Evolutionary conservation across 805 yeast species (phyloP).

Genomic region (Sugiyamaella qingdaonensis): DNA sequence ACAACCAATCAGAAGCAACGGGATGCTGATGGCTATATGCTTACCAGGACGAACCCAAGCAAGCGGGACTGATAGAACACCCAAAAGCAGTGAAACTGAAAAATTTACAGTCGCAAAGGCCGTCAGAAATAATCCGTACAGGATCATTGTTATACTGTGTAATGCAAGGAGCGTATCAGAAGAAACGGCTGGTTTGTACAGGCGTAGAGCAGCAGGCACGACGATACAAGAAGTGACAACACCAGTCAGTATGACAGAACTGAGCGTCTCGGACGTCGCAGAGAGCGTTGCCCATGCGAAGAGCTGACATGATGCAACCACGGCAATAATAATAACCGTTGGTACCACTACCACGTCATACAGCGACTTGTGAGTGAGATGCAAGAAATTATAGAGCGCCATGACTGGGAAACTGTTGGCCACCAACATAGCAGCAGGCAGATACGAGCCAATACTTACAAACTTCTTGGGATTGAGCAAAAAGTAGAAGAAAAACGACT

Average conservation of each 20-base stretch:
- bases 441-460: slow-evolving; percentile 89
- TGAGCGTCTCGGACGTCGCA: slow-evolving; percentile 2
- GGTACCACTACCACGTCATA: slow-evolving; percentile 9
- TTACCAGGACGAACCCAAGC: slow-evolving; percentile 48
- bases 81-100: slow-evolving; percentile 69
- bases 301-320: slow-evolving; percentile 10
- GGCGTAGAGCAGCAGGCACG: not conserved
- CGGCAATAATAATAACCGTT: slow-evolving; percentile 3
- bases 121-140: slow-evolving; percentile 63
- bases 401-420: slow-evolving; percentile 67
- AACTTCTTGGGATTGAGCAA: slow-evolving; percentile 71
- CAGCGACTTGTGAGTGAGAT: not conserved
- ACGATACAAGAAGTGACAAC: not conserved
- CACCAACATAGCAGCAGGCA: slow-evolving; percentile 76
- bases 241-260: slow-evolving; percentile 2
- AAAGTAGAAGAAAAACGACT: slow-evolving; percentile 89
- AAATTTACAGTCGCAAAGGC: slow-evolving; percentile 80
- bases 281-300: slow-evolving; percentile 13
- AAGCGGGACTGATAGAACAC: slow-evolving; percentile 70
- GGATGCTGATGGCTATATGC: slow-evolving; percentile 37
- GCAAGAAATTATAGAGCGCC: slow-evolving; percentile 42
- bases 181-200: not conserved
- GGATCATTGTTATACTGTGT: slow-evolving; percentile 49
- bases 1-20: not conserved
- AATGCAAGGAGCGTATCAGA: slow-evolving; percentile 24